Evolutionary conservation across 2,329 filamentous ascomycete genomes (phyloP).

Genomic region (Didymella glomerata): DNA sequence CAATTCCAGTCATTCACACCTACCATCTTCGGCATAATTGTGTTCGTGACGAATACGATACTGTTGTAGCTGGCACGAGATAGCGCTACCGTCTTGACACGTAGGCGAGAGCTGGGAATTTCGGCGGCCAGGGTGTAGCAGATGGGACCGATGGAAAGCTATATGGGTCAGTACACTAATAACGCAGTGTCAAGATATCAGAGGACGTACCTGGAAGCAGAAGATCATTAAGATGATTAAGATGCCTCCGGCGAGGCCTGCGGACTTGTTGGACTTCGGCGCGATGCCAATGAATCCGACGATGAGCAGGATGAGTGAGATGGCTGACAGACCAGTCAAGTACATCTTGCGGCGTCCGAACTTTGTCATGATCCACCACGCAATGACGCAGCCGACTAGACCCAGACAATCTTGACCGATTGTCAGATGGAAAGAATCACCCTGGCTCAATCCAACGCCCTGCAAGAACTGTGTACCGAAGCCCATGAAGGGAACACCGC

Average conservation of each 20-base stretch:
- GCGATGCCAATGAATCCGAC: constrained; percentile 78
- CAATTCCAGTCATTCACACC: constrained; percentile 38
- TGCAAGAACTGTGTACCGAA: constrained; percentile 37
- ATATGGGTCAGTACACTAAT: constrained; percentile 46
- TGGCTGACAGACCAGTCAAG: constrained; percentile 63
- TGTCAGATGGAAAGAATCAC: constrained; percentile 37
- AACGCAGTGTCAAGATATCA: background rate
- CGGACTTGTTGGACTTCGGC: constrained; percentile 50
- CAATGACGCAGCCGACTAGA: constrained; percentile 69
- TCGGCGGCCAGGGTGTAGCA: constrained; percentile 87
- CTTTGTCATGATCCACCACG: constrained; percentile 80
- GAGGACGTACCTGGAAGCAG: constrained; percentile 33
- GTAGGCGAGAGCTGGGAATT: constrained; percentile 78
- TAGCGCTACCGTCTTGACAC: constrained; percentile 88
- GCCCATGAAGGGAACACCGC: constrained; percentile 37
- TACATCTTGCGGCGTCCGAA: constrained; percentile 79
- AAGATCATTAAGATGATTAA: constrained; percentile 39
- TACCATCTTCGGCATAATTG: constrained; percentile 38
- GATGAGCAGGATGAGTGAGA: constrained; percentile 34
- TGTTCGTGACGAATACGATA: constrained; percentile 35
- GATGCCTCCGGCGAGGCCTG: constrained; percentile 50
- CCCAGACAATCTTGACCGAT: constrained; percentile 36
- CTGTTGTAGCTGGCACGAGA: constrained; percentile 61
- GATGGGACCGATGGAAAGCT: constrained; percentile 77
- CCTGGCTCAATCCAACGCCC: constrained; percentile 33